Evolutionary conservation across 208 protist genomes (phyloP), one percentile per base, ranked within the genome.

Genomic region (Balamuthia mandrillaris): DNA sequence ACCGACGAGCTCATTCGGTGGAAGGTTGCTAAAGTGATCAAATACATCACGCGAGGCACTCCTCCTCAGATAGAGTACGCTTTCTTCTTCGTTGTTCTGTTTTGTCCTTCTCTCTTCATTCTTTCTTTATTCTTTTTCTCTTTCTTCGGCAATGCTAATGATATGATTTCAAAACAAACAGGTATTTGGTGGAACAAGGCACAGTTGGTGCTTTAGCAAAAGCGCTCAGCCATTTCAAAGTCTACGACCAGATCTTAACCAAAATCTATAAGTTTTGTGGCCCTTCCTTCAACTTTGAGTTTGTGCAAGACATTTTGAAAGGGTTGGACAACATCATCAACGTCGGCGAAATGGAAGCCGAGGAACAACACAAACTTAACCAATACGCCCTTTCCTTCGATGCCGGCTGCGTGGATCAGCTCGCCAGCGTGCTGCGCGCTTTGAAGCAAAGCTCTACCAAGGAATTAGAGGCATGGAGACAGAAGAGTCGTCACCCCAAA

Each of bases 341-440:
- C 29, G 52, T 79, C 3, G 70, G 70, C 27, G 70, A 79, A 79
- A 79, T 79, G 70, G 70, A 79, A 41, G 70, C 52, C 27, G 52
- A 61, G 42, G 52, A 63, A 33, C 37, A 79, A 37, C 70, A 63
- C 4, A 79, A 79, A 27, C 61, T 70, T 37, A 70, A 70, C 35
- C 61, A 56, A 33, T 79, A 61, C 31, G 45, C 70, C 12, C 16
- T 61, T 12, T 79, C 52, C 6, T 56, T 79, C 33, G 45, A 79
- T 14, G n/a, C 39, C 21, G 52, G 70, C 4, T 56, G 49, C 14
- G 52, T 63, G 4, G 45, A 63, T 21, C 47, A 37, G 31, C 47
- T 79, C 16, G 16, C 42, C 1, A 21, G 70, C 27, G 70, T 56
- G 42, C 52, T 63, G n/a, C 52, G 42, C n/a, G 52, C 45, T 0